Base-by-base conservation (phyloP, 257 asterid genomes). In the Voacanga thouarsii region DNA sequence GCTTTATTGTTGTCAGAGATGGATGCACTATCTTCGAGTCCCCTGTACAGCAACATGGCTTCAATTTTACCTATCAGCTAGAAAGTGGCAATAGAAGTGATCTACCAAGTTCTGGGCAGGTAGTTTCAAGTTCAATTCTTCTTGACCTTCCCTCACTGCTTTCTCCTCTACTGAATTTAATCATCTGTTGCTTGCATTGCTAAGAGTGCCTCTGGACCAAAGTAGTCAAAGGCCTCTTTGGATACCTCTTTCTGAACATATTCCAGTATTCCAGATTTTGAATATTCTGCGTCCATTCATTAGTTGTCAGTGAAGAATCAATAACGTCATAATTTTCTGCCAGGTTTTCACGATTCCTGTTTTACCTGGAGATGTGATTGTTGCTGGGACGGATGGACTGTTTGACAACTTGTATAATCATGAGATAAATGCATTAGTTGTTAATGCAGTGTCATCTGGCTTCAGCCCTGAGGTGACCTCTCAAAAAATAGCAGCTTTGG, bases 351-450 rank as follows among this genome's bases (percentile, higher is more conserved):
- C 84, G 84, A 85, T 94, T 78, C 56, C 90, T 23, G 96, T 89
- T 77, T 79, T 72, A 75, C 79, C 87, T 8, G 96, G 96, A 75
- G 97, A 92, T 68, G 86, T 90, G 24, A 79, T 92, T n/a, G 92
- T 94, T 51, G 93, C 93, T 16, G 98, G 98, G 47, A 92, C 94
- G 12, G 98, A 94, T 84, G 97, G 98, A 0, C 84, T 94, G 78
- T 94, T 86, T 18, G 98, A 94, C 83, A 94, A 92, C 89, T 82
- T 92, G 77, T 94, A 82, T 65, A 85, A 76, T 28, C 85, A 86
- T 63, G 97, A 94, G 84, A 71, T 94, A 61, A 87, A 84, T 18
- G 82, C 82, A 53, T 75, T 90, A 53, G 97, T 94, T 71, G 91
- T 53, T 37, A 88, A 83, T 78, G 92, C 96, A 12, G 79, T 80